A percentile compares a stretch with the other conserved stretches of the same genome.
phyloP scores from a whole-genome alignment of 352 stramenopile species.

The Phytophthora cajani region DNA sequence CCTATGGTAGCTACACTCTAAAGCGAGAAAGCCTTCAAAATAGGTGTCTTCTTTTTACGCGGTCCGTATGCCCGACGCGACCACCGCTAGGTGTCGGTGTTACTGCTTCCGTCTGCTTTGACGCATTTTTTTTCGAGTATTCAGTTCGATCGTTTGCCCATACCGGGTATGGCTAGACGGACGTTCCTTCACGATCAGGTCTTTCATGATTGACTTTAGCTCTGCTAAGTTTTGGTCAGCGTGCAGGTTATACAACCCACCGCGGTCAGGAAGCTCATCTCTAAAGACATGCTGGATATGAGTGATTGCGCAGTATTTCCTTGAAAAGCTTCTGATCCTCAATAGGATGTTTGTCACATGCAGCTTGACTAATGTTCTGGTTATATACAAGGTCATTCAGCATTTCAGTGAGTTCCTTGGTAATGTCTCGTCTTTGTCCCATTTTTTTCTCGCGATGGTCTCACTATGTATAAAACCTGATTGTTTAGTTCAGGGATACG shows the following conservation, averaged over 20 bases:
- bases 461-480: not conserved
- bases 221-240: slow-evolving; percentile 14
- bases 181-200: slow-evolving; percentile 1
- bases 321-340: slow-evolving; percentile 3
- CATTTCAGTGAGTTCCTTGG: not conserved
- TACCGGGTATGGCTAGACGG: not conserved
- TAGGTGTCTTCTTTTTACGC: not conserved
- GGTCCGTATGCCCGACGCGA: not conserved
- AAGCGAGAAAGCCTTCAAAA: not conserved
- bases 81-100: not conserved
- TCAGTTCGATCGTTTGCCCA: not conserved
- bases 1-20: not conserved
- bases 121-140: slow-evolving; percentile 2
- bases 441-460: not conserved
- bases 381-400: not conserved
- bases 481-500: not conserved
- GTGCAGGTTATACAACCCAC: slow-evolving; percentile 6
- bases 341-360: not conserved
- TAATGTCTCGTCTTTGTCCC: not conserved
- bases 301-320: not conserved
- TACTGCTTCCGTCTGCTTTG: not conserved
- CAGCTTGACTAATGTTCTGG: not conserved
- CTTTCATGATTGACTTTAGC: slow-evolving; percentile 16
- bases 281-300: not conserved
- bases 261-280: slow-evolving; percentile 5